Evolutionary conservation across 352 stramenopile genomes (phyloP).

Genomic region (Phytopythium vexans): DNA sequence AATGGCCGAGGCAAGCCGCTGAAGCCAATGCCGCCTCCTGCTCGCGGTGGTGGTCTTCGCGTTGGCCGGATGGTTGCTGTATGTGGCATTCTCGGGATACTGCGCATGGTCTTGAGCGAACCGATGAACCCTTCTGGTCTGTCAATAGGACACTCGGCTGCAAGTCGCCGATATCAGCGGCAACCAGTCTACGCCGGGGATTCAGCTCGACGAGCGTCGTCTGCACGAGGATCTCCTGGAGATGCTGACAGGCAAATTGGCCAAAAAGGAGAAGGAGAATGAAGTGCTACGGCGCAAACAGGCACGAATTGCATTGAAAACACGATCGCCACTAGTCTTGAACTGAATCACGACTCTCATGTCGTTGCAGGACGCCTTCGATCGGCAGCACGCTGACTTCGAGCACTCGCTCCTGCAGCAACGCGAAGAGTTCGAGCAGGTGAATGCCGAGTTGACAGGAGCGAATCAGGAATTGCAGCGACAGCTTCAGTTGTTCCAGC

Average conservation of each 20-base stretch:
- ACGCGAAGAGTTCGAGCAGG: constrained; percentile 14
- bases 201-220: constrained; percentile 48
- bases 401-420: constrained; percentile 26
- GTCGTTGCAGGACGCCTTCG: constrained; percentile 8
- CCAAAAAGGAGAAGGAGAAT: constrained; percentile 61
- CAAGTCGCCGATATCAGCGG: constrained; percentile 10
- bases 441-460: constrained; percentile 15
- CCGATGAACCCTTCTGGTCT: not conserved
- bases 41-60: constrained; percentile 35
- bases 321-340: constrained; percentile 2
- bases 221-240: constrained; percentile 62
- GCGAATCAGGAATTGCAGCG: constrained; percentile 36
- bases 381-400: constrained; percentile 14
- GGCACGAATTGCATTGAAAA: not conserved
- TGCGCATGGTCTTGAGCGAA: too few species aligned
- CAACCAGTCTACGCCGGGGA: constrained; percentile 17
- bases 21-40: constrained; percentile 4
- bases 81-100: constrained; percentile 3
- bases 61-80: constrained; percentile 55
- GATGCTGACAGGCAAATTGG: constrained; percentile 56
- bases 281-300: constrained; percentile 45
- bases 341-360: not conserved
- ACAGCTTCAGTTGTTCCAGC: constrained; percentile 34
- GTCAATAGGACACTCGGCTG: constrained; percentile 3
- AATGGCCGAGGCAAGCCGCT: not conserved